Percentiles rank a stretch among this genome's conserved stretches.
Conservation (phyloP, 2,329 filamentous ascomycete genomes). For the Pseudogymnoascus sp. region DNA sequence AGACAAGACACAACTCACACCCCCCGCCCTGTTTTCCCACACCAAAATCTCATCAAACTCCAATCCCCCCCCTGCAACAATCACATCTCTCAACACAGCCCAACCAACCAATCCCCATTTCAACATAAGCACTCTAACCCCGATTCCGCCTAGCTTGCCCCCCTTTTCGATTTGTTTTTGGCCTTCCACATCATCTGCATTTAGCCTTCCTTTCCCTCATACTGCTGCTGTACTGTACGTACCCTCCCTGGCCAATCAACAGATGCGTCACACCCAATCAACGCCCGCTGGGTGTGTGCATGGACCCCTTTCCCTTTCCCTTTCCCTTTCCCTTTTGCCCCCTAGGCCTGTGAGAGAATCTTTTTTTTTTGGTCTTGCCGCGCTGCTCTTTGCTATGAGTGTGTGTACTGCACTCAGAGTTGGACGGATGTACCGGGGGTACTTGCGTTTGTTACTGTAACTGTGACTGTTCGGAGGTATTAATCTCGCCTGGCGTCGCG, state of each 20-base stretch:
- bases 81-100: not conserved
- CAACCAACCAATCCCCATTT: not conserved
- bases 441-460: not conserved
- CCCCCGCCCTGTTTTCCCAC: not conserved
- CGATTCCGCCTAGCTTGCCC: not conserved
- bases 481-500: not conserved
- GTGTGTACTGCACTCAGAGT: not conserved
- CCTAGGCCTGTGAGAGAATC: no score
- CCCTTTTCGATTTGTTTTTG: constrained; percentile 4
- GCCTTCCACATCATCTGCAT: not conserved
- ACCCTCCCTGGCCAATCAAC: not conserved
- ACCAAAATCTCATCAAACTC: not conserved
- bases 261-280: not conserved
- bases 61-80: not conserved
- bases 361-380: not conserved
- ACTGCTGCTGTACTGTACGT: no score
- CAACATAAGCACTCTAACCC: not conserved
- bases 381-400: not conserved
- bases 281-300: not conserved
- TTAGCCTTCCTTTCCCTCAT: not conserved
- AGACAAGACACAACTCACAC: not conserved
- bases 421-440: not conserved
- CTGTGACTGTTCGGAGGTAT: not conserved
- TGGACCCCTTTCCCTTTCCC: not conserved
- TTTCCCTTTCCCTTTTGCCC: no score